Evolutionary conservation across 2,329 filamentous ascomycete species (phyloP).

Genomic region (Penicillium sp.): DNA sequence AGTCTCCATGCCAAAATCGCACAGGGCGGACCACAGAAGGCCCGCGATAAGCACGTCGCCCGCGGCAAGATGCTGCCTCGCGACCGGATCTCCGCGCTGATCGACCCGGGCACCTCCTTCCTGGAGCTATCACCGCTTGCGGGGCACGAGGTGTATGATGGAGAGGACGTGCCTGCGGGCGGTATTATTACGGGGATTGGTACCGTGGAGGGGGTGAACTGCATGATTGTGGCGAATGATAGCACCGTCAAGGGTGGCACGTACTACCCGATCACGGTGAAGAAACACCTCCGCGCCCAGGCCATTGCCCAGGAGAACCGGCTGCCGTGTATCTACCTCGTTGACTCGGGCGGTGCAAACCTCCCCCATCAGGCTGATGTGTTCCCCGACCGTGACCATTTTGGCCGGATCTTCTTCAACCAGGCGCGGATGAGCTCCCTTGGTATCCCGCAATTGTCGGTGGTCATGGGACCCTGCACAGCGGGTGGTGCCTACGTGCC

Average conservation of each 20-base stretch:
- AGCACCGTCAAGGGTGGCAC: slow-evolving; percentile 97
- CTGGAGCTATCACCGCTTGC: slow-evolving; percentile 92
- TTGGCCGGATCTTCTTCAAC: slow-evolving; percentile 97
- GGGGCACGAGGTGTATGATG: slow-evolving; percentile 80
- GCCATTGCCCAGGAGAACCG: slow-evolving; percentile 86
- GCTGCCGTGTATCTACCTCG: slow-evolving; percentile 85
- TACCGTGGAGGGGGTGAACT: slow-evolving; percentile 84
- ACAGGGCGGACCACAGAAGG: slow-evolving; percentile 76
- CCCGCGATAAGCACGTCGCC: slow-evolving; percentile 81
- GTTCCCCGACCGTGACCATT: slow-evolving; percentile 92
- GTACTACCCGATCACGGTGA: slow-evolving; percentile 95
- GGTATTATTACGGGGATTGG: slow-evolving; percentile 93
- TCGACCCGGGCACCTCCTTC: slow-evolving; percentile 88
- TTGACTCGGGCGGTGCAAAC: slow-evolving; percentile 94
- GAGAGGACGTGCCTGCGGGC: slow-evolving; percentile 83
- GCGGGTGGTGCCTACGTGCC: slow-evolving; percentile 95
- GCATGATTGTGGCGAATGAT: slow-evolving; percentile 93
- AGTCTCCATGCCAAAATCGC: slow-evolving; percentile 71
- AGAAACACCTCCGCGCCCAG: slow-evolving; percentile 94
- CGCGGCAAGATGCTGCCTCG: slow-evolving; percentile 93
- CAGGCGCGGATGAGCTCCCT: slow-evolving; percentile 88
- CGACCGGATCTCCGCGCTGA: slow-evolving; percentile 81
- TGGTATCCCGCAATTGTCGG: slow-evolving; percentile 89
- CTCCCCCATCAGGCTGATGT: slow-evolving; percentile 93
- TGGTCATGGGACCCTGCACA: slow-evolving; percentile 97